These are phyloP conservation scores for Microthyrium microscopicum DNA, from an alignment of 2,329 filamentous ascomycete genomes.

Conservation along the genomic window DNA sequence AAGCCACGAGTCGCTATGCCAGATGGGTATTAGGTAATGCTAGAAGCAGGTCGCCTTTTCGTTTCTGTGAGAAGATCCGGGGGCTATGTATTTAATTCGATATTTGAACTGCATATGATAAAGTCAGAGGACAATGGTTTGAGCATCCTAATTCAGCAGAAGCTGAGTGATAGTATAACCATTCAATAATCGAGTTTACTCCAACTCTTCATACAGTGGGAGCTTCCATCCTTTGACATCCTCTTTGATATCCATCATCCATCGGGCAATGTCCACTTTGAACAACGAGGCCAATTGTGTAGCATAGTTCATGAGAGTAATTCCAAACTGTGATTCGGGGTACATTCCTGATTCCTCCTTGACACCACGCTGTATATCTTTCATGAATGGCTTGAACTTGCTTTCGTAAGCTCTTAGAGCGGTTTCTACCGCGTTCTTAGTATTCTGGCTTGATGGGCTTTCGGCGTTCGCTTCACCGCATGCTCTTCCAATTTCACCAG, in stretches of 20 bases:
- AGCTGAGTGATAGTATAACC: no score
- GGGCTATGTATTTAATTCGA: no score
- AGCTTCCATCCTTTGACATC: slow-evolving; percentile 21
- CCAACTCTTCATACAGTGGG: slow-evolving; percentile 20
- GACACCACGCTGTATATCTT: slow-evolving; percentile 12
- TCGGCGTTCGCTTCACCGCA: no score
- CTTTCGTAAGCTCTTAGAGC: slow-evolving; percentile 14
- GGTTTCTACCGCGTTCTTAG: slow-evolving; percentile 9
- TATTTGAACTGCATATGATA: no score
- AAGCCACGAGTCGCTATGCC: no score
- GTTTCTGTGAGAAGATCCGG: no score
- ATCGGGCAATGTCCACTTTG: slow-evolving; percentile 19
- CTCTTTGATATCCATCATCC: slow-evolving; percentile 17
- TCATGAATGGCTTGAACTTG: slow-evolving; percentile 11
- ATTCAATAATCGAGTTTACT: no score
- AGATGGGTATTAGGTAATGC: no score
- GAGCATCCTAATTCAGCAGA: no score
- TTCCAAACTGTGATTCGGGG: slow-evolving; percentile 16
- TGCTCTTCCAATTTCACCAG: slow-evolving; percentile 9
- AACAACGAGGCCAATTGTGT: slow-evolving; percentile 18
- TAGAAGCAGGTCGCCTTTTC: no score
- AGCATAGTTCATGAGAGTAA: slow-evolving; percentile 18
- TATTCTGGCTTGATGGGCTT: no score
- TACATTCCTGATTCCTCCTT: slow-evolving; percentile 9
- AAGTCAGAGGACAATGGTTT: no score